phyloP scores from a whole-genome alignment of 176 grass and related monocot species.

The Aegilops bicornis region DNA sequence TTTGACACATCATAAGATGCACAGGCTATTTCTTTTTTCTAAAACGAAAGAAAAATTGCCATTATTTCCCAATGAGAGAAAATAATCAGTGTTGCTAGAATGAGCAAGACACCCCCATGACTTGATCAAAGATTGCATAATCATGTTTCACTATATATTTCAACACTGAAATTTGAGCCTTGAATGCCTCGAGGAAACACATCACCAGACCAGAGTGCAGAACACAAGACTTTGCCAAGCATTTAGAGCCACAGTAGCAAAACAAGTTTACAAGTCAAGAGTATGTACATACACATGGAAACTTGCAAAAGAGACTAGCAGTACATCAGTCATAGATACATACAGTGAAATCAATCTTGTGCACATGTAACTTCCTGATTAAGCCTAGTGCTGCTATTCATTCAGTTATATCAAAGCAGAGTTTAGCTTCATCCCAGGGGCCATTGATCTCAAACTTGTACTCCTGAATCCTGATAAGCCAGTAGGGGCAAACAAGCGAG shows the following conservation, averaged over 20 bases:
- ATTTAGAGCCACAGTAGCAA: background rate
- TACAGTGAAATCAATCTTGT: constrained; percentile 21
- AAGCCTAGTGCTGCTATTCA: background rate
- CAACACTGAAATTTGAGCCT: background rate
- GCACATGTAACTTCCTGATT: background rate
- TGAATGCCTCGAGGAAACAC: background rate
- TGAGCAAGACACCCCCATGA: background rate
- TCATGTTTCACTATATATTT: constrained; percentile 6
- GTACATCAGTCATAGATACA: constrained; percentile 6
- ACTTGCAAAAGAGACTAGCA: background rate
- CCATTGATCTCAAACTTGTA: constrained; percentile 99
- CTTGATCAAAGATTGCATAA: background rate
- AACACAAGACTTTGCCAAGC: background rate
- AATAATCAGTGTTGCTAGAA: background rate
- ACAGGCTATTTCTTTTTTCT: background rate
- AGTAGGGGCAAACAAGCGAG: constrained; percentile 75
- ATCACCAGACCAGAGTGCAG: constrained; percentile 1
- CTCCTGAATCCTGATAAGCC: constrained; percentile 96
- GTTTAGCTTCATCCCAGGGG: constrained; percentile 95
- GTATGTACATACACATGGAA: constrained; percentile 22
- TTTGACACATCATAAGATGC: background rate
- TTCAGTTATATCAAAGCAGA: constrained; percentile 95
- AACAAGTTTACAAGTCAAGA: background rate
- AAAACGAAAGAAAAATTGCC: background rate
- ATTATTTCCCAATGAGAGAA: background rate